A percentile compares a stretch with the other conserved stretches of the same genome.
These are phyloP conservation scores for Naganishia vishniacii DNA, from an alignment of 768 basidiomycete genomes.

Conservation along the genomic window DNA sequence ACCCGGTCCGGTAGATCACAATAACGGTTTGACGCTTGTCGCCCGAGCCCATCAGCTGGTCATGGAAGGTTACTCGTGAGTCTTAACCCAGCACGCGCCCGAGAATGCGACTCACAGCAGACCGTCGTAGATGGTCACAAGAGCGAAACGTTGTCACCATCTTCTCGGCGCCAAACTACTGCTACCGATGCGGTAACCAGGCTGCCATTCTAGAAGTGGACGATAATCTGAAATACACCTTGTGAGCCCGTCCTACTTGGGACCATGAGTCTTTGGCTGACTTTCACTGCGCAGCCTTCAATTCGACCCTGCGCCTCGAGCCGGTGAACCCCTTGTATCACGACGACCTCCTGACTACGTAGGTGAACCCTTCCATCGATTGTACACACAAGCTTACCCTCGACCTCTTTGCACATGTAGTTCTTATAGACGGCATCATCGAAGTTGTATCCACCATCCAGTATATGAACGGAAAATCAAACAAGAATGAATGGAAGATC, in stretches of 20 bases:
- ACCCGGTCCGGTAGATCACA: constrained; percentile 59
- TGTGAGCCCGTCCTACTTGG: constrained; percentile 36
- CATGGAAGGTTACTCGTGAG: constrained; percentile 73
- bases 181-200: constrained; percentile 96
- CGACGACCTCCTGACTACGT: constrained; percentile 49
- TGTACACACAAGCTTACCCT: not conserved
- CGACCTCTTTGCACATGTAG: not conserved
- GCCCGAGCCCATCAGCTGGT: constrained; percentile 91
- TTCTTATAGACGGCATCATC: constrained; percentile 23
- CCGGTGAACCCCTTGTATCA: constrained; percentile 96
- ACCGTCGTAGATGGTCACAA: constrained; percentile 77
- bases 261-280: not conserved
- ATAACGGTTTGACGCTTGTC: constrained; percentile 93
- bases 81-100: not conserved
- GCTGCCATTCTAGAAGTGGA: constrained; percentile 99
- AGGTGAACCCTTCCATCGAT: not conserved
- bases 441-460: constrained; percentile 7
- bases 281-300: constrained; percentile 66
- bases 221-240: constrained; percentile 54
- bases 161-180: constrained; percentile 50
- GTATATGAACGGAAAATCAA: not conserved
- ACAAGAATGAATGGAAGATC: not conserved
- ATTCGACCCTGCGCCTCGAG: constrained; percentile 98
- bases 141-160: constrained; percentile 71
- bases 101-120: not conserved